Conservation (phyloP, 495 filamentous ascomycete genomes). For the Penicillium angulare region DNA sequence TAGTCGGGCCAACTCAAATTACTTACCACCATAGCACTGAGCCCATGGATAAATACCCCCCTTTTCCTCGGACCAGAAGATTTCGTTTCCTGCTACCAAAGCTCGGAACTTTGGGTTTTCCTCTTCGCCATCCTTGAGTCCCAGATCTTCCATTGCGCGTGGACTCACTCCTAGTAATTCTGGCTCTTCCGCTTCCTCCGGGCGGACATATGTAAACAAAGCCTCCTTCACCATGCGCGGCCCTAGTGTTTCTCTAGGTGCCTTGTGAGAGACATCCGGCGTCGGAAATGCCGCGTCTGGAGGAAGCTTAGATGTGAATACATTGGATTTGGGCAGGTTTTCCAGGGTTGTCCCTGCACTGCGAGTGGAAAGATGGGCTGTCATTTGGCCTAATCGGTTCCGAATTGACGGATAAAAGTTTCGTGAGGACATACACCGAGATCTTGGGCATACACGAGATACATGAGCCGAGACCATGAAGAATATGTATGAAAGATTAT, state of each 20-base stretch:
- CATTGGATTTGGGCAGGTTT: constrained; percentile 81
- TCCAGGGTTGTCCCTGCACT: constrained; percentile 49
- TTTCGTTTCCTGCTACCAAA: constrained; percentile 75
- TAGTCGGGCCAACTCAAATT: neutral
- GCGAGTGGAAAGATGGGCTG: constrained; percentile 49
- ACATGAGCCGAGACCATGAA: constrained; percentile 12
- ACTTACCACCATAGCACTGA: constrained; percentile 86
- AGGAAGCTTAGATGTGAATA: constrained; percentile 76
- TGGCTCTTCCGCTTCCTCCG: constrained; percentile 63
- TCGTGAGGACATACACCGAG: constrained; percentile 29
- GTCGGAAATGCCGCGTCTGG: constrained; percentile 79
- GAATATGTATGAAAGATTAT: neutral
- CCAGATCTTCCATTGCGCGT: constrained; percentile 74
- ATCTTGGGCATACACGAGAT: constrained; percentile 3
- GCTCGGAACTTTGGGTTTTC: constrained; percentile 71
- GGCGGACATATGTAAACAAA: constrained; percentile 86
- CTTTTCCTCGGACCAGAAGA: constrained; percentile 58
- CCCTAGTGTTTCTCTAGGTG: constrained; percentile 69
- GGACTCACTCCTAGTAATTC: constrained; percentile 79
- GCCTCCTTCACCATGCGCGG: constrained; percentile 84
- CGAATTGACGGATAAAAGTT: constrained; percentile 7
- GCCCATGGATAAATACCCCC: constrained; percentile 90
- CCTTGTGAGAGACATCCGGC: constrained; percentile 73
- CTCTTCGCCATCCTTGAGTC: constrained; percentile 64
- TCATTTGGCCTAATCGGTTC: constrained; percentile 44